phyloP scores from a whole-genome alignment of 371 early-diverging fungal genomes.

The Aphelidium insulamus region DNA sequence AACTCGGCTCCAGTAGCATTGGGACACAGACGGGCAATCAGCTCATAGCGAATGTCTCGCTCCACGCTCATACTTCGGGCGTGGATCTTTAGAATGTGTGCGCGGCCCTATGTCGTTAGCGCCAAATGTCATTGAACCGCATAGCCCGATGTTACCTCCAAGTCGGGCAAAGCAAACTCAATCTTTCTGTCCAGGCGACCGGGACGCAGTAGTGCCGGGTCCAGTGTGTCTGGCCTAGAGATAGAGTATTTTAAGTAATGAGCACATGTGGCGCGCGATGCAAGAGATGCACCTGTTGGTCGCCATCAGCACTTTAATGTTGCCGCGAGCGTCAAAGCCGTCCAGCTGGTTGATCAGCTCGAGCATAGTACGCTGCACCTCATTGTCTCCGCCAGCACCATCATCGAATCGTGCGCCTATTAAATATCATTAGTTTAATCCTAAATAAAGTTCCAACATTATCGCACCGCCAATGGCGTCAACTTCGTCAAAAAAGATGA shows the following conservation, averaged over 20 bases:
- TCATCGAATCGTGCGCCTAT: constrained; percentile 87
- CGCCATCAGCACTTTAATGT: constrained; percentile 99
- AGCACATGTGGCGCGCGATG: background rate
- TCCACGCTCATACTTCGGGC: constrained; percentile 97
- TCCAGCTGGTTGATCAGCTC: constrained; percentile 99
- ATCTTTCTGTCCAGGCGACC: constrained; percentile 99
- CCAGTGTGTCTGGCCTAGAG: constrained; percentile 90
- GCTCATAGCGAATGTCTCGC: constrained; percentile 91
- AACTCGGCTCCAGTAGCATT: constrained; percentile 96
- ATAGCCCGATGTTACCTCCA: constrained; percentile 31
- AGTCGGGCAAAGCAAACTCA: constrained; percentile 94
- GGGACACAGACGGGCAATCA: constrained; percentile 96
- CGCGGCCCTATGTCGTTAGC: constrained; percentile 43
- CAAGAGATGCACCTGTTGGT: constrained; percentile 42
- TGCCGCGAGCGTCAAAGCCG: constrained; percentile 98
- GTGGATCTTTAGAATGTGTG: constrained; percentile 98
- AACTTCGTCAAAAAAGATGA: constrained; percentile 99
- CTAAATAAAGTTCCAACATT: constrained; percentile 1
- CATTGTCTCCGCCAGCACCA: constrained; percentile 96
- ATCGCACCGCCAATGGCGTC: constrained; percentile 93
- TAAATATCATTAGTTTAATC: background rate
- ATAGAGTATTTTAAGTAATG: constrained; percentile 7
- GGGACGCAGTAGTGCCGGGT: constrained; percentile 97
- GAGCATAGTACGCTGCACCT: constrained; percentile 99
- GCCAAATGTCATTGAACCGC: constrained; percentile 2